Conservation (phyloP, 805 yeast genomes). For the Hanseniaspora pseudoguilliermondii region DNA sequence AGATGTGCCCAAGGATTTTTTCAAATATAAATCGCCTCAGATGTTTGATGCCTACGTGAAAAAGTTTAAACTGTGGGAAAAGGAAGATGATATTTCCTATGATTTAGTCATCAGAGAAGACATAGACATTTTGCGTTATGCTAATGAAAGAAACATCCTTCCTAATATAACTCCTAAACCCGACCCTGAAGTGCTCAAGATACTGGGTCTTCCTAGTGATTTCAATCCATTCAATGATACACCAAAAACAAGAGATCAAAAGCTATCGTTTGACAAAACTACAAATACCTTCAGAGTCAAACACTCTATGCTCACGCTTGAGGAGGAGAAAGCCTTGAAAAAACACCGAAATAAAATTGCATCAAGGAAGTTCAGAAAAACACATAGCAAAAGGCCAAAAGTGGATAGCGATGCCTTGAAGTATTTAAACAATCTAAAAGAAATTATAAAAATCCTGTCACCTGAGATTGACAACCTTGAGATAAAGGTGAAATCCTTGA, state of each 20-base stretch:
- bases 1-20: background rate
- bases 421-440: background rate
- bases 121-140: background rate
- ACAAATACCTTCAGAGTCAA: conserved; percentile 5
- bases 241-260: background rate
- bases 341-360: conserved; percentile 9
- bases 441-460: background rate
- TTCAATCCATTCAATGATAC: background rate
- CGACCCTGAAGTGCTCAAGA: background rate
- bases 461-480: background rate
- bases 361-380: conserved; percentile 9
- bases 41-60: background rate
- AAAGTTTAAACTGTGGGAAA: background rate
- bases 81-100: background rate
- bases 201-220: background rate
- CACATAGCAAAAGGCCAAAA: background rate
- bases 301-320: background rate
- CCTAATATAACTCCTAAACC: background rate
- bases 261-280: background rate
- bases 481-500: background rate
- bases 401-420: background rate
- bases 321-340: conserved; percentile 2
- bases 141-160: background rate
- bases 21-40: background rate
- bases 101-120: background rate